Conservation (phyloP, 192 early-diverging fungal genomes). For the Funneliformis mosseae region DNA sequence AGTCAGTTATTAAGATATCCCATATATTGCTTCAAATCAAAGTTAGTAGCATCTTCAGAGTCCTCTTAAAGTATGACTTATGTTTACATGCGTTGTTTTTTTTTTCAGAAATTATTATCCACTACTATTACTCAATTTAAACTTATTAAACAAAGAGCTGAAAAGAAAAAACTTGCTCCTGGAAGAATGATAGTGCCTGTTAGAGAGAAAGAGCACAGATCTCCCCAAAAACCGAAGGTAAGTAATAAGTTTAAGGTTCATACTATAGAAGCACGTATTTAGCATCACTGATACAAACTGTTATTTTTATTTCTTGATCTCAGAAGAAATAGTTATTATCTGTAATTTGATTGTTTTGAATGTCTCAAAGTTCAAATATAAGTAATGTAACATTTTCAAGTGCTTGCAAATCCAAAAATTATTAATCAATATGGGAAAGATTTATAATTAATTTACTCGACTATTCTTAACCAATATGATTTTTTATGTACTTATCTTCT, state of each 20-base stretch:
- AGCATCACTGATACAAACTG: background rate
- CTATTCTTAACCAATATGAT: no score
- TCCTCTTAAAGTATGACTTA: background rate
- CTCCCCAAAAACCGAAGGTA: background rate
- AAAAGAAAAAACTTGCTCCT: constrained; percentile 28
- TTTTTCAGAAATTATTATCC: constrained; percentile 30
- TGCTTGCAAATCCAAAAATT: no score
- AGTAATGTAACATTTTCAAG: no score
- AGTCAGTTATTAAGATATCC: constrained; percentile 17
- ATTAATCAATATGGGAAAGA: no score
- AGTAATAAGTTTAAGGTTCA: background rate
- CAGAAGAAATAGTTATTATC: no score
- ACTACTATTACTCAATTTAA: constrained; percentile 28
- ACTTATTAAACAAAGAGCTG: constrained; percentile 20
- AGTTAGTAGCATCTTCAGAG: constrained; percentile 20
- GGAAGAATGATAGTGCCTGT: constrained; percentile 1
- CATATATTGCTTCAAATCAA: constrained; percentile 30
- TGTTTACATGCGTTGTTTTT: constrained; percentile 17
- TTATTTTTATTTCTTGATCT: no score
- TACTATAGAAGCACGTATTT: background rate
- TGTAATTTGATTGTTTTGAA: no score
- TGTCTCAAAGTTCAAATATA: no score
- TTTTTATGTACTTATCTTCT: no score
- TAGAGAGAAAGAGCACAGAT: constrained; percentile 1
- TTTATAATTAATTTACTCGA: no score